Conservation (phyloP, 305 asterid genomes). For the Fraxinus paxiana region DNA sequence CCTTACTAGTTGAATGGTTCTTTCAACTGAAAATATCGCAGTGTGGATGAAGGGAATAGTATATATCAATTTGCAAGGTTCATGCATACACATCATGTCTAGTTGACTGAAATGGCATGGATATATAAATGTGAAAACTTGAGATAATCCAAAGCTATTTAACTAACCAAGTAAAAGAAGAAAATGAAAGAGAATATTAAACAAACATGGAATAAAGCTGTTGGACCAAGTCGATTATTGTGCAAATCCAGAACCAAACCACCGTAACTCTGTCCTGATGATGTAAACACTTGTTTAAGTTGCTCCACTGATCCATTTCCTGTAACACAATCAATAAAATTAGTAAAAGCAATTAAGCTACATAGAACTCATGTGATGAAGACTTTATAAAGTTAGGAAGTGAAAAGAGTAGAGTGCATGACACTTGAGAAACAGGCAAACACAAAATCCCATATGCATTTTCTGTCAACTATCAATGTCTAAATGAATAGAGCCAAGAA, state of each 20-base stretch:
- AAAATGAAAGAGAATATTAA: constrained; percentile 20
- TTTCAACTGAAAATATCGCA: not conserved
- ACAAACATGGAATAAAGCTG: constrained; percentile 75
- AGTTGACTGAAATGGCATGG: not conserved
- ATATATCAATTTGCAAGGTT: not conserved
- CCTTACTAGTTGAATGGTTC: not conserved
- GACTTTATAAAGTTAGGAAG: constrained; percentile 7
- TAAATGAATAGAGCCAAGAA: constrained; percentile 13
- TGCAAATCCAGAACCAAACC: constrained; percentile 81
- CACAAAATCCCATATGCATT: constrained; percentile 11
- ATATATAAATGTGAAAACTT: not conserved
- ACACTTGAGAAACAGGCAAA: constrained; percentile 5
- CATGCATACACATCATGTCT: not conserved
- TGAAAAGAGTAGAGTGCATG: not conserved
- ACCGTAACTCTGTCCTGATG: constrained; percentile 77
- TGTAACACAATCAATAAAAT: constrained; percentile 30
- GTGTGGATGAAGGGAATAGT: not conserved
- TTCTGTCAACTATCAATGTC: not conserved
- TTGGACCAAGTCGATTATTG: constrained; percentile 74
- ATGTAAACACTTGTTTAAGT: constrained; percentile 64
- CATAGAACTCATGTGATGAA: constrained; percentile 4
- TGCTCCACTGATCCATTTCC: constrained; percentile 81
- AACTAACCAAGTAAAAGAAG: not conserved
- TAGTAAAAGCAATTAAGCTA: constrained; percentile 1
- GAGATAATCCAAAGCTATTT: not conserved